phyloP scores from a whole-genome alignment of 164 flowering plant genomes.

The Taxillus chinensis region DNA sequence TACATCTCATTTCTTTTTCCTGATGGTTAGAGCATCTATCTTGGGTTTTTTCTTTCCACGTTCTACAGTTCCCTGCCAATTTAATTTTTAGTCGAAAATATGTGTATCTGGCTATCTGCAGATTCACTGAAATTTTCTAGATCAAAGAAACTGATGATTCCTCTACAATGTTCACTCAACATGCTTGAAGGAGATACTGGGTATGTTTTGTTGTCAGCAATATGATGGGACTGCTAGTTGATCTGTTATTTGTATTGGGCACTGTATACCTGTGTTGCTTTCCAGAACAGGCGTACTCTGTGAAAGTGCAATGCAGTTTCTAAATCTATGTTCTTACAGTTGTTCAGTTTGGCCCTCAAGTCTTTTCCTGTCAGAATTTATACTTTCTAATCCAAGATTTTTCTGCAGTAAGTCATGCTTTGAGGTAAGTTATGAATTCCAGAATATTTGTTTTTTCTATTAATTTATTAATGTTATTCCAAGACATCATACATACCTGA shows the following conservation, averaged over 20 bases:
- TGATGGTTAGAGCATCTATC: conserved; percentile 27
- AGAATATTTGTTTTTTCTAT: no score
- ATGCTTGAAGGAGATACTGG: conserved; percentile 99
- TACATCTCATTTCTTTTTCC: conserved; percentile 69
- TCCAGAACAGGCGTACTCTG: no score
- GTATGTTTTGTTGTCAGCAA: conserved; percentile 24
- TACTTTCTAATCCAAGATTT: conserved; percentile 68
- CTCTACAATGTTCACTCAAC: conserved; percentile 78
- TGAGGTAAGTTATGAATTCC: conserved; percentile 47
- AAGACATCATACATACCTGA: not conserved
- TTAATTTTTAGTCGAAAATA: not conserved
- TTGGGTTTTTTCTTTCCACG: not conserved
- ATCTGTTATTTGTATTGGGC: not conserved
- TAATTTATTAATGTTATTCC: no score
- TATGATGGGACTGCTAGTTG: not conserved
- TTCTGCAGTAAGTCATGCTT: conserved; percentile 63
- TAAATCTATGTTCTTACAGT: conserved; percentile 25
- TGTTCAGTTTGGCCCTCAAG: conserved; percentile 96
- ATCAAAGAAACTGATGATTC: conserved; percentile 38
- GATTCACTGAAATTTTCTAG: conserved; percentile 30
- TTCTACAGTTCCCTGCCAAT: not conserved
- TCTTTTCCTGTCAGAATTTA: conserved; percentile 78
- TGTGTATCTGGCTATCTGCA: conserved; percentile 12
- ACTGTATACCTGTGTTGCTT: not conserved
- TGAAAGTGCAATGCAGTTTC: not conserved